phyloP scores from a whole-genome alignment of 2,329 filamentous ascomycete species.

The Simplicillium aogashimaense region DNA sequence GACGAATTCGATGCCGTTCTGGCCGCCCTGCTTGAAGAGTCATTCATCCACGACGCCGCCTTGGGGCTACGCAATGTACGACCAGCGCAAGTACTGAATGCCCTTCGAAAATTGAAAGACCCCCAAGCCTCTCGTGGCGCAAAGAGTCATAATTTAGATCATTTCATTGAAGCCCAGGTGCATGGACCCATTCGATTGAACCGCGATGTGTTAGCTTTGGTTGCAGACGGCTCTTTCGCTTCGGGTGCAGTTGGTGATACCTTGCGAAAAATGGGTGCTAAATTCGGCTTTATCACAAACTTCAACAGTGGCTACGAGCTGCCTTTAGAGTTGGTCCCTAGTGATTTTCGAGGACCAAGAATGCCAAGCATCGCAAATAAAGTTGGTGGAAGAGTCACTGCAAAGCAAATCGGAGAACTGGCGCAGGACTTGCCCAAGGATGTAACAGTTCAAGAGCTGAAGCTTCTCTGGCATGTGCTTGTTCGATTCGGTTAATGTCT shows the following conservation, averaged over 20 bases:
- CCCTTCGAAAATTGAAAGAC: background rate
- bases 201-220: conserved; percentile 10
- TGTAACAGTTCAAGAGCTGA: conserved; percentile 6
- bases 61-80: conserved; percentile 8
- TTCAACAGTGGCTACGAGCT: conserved; percentile 8
- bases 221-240: conserved; percentile 10
- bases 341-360: conserved; percentile 10
- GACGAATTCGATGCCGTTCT: conserved; percentile 10
- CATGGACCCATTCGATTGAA: conserved; percentile 10
- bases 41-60: conserved; percentile 9
- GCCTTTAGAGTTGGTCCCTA: conserved; percentile 2
- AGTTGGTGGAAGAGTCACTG: conserved; percentile 4
- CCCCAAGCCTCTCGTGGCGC: background rate
- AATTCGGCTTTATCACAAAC: conserved; percentile 8
- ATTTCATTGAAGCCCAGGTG: conserved; percentile 12
- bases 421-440: background rate
- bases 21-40: conserved; percentile 10
- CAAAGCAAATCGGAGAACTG: background rate
- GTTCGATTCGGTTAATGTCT: conserved; percentile 5
- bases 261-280: conserved; percentile 5
- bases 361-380: conserved; percentile 10
- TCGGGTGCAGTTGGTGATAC: conserved; percentile 4
- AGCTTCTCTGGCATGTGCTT: conserved; percentile 9
- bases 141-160: conserved; percentile 10
- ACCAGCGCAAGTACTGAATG: conserved; percentile 2